Evolutionary conservation across 345 rosid genomes (phyloP), one percentile per base, ranked within the genome.

Genomic region (Eucalyptus fibrosa): DNA sequence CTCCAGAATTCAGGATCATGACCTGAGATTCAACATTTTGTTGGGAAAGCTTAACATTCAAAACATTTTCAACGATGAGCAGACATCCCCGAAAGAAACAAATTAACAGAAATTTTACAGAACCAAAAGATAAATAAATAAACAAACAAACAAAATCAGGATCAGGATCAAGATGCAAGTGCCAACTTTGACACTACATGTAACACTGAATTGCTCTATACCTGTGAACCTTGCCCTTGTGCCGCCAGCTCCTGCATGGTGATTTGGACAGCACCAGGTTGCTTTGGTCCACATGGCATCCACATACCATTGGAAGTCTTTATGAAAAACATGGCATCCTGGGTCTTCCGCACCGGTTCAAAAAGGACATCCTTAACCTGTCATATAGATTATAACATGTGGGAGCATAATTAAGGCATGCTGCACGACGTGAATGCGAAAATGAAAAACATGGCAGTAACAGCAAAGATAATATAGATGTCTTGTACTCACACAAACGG

Each of bases 321-420:
- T 77, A 89, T 87, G 53, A 97, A 97, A 91, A 88, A 97, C 98
- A 96, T 95, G 28, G 99, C 99, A 92, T 97, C 99, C 87, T 95
- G 97, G 15, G 99, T 96, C 92, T 97, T 96, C 56, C 99, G 97
- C 88, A 97, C 99, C 86, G 99, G 99, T 90, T 97, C 99, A 89
- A 97, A 97, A 18, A 97, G 95, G 86, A 97, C 99, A 92, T 96
- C 99, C 90, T 96, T 97, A 44, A 97, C 98, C 99, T 97, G 94
- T 72, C 49, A 88, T 12, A 77, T 49, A 69, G 53, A 65, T 72
- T 50, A 86, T 30, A 62, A 14, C 69, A 62, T 42, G 44, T 17
- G 50, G 26, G 34, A 60, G 24, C 53, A 50, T 30, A 80, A 56
- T 44, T 82, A 80, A 21, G 11, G 88, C 89, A 55, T 59, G 69